These are phyloP conservation scores for Teunomyces gatunensis DNA, from an alignment of 805 yeast species.

Conservation along the genomic window DNA sequence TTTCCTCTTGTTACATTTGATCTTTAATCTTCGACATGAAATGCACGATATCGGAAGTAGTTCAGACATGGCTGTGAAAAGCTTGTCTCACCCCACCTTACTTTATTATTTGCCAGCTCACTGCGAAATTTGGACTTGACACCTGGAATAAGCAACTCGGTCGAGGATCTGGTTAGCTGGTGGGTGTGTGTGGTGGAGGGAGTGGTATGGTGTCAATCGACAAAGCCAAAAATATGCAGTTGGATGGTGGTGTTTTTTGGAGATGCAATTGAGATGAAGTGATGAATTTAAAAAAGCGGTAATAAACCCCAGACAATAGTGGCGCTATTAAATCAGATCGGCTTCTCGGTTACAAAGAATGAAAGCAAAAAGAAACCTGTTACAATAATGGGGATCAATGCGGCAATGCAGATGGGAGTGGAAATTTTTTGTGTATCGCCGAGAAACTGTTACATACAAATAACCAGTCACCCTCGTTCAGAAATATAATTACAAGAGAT, in stretches of 20 bases:
- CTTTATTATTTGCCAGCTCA: background rate
- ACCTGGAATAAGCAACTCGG: background rate
- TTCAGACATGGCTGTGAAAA: slow-evolving; percentile 17
- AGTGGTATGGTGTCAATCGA: background rate
- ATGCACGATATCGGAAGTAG: slow-evolving; percentile 34
- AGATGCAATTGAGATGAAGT: background rate
- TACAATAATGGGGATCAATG: background rate
- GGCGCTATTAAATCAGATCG: background rate
- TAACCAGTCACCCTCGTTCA: background rate
- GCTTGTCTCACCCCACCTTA: slow-evolving; percentile 1
- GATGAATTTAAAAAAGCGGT: background rate
- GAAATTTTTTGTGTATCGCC: background rate
- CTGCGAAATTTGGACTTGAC: background rate
- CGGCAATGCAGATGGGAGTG: background rate
- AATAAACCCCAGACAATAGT: background rate
- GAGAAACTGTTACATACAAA: background rate
- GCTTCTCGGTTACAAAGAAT: background rate
- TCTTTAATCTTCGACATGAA: slow-evolving; percentile 35
- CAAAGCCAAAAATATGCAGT: background rate
- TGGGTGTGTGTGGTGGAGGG: background rate
- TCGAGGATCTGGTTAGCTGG: background rate
- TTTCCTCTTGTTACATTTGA: slow-evolving; percentile 31
- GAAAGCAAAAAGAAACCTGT: background rate
- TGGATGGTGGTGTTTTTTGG: background rate
- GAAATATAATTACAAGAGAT: background rate